Percentiles rank a stretch among this genome's conserved stretches.
phyloP scores from a whole-genome alignment of 2,329 filamentous ascomycete genomes.

The Trichoderma hamatum region DNA sequence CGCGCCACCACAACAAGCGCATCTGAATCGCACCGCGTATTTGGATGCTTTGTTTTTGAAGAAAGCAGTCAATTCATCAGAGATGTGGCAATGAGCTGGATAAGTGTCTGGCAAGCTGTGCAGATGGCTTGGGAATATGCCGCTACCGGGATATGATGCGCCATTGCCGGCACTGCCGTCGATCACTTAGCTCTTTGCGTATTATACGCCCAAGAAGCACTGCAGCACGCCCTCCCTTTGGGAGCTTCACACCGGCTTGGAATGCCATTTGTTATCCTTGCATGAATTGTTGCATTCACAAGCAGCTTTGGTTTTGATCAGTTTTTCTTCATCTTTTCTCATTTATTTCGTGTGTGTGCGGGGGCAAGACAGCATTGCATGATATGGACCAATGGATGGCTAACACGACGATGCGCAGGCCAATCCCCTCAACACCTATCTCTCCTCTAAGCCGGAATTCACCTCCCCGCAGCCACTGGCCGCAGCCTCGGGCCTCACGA shows the following conservation, averaged over 20 bases:
- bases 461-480: slow-evolving; percentile 91
- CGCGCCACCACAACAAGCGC: slow-evolving; percentile 18
- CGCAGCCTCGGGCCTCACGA: slow-evolving; percentile 88
- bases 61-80: neutral
- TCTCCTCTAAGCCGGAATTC: slow-evolving; percentile 88
- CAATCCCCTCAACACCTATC: slow-evolving; percentile 94
- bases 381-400: neutral
- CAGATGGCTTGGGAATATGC: neutral
- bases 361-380: neutral
- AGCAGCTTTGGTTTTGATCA: neutral
- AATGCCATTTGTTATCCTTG: neutral
- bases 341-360: neutral
- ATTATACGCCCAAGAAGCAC: neutral
- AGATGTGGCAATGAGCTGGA: slow-evolving; percentile 11
- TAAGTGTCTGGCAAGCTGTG: slow-evolving; percentile 16
- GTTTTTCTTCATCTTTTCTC: neutral
- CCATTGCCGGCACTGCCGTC: slow-evolving; percentile 11
- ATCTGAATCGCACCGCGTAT: neutral
- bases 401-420: slow-evolving; percentile 55
- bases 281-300: neutral
- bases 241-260: neutral
- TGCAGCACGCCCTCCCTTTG: neutral
- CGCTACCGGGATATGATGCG: slow-evolving; percentile 1
- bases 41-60: slow-evolving; percentile 7
- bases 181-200: slow-evolving; percentile 14